Evolutionary conservation across 805 yeast genomes (phyloP).

Genomic region (Torulaspora gathmanii): DNA sequence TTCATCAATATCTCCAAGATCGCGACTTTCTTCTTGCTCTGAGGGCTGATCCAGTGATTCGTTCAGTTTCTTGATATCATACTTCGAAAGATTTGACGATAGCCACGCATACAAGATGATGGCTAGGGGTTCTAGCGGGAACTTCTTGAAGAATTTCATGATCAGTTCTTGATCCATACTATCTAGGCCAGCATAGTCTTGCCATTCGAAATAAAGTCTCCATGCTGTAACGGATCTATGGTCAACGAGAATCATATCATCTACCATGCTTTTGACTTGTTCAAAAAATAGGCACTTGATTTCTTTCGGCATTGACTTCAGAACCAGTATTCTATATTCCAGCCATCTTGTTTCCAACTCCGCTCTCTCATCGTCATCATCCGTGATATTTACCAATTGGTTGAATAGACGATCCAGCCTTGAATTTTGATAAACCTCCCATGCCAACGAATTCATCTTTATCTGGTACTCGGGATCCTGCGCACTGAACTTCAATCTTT

Average conservation of each 20-base stretch:
- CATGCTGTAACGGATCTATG: constrained; percentile 63
- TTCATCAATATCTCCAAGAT: constrained; percentile 25
- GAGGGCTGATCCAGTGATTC: constrained; percentile 10
- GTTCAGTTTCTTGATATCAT: constrained; percentile 35
- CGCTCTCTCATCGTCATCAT: constrained; percentile 59
- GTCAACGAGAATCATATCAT: constrained; percentile 67
- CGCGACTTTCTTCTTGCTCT: constrained; percentile 10
- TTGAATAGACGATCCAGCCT: constrained; percentile 51
- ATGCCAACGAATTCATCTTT: constrained; percentile 37
- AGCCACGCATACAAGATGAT: constrained; percentile 57
- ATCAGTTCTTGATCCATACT: constrained; percentile 47
- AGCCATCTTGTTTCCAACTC: constrained; percentile 56
- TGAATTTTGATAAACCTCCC: constrained; percentile 49
- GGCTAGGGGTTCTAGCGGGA: constrained; percentile 59
- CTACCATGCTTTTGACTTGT: constrained; percentile 52
- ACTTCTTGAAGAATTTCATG: constrained; percentile 49
- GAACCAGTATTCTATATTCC: constrained; percentile 49
- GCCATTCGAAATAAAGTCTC: constrained; percentile 70
- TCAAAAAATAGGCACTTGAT: constrained; percentile 38
- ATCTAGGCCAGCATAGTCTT: constrained; percentile 49
- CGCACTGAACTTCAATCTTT: constrained; percentile 47
- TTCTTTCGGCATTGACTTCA: constrained; percentile 48
- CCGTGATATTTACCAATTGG: constrained; percentile 50
- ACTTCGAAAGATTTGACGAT: constrained; percentile 65
- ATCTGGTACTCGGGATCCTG: constrained; percentile 40